Conservation (phyloP, 2,329 filamentous ascomycete species). For the Acrocalymma vagum region DNA sequence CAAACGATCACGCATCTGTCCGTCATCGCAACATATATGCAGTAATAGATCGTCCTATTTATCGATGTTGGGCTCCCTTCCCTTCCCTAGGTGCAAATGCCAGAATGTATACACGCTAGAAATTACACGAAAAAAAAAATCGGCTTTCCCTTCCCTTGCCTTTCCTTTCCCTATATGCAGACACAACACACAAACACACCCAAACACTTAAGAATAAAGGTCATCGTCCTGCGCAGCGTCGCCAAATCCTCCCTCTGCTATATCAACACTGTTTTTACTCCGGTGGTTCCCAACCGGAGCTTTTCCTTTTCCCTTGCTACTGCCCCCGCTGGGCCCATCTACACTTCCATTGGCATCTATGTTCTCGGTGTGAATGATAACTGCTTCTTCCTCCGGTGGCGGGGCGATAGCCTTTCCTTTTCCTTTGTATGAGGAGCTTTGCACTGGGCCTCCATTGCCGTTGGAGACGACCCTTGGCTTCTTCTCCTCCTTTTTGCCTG, state of each 20-base stretch:
- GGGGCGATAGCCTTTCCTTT: slow-evolving; percentile 38
- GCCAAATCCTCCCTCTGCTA: slow-evolving; percentile 48
- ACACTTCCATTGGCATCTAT: slow-evolving; percentile 34
- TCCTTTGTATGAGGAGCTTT: slow-evolving; percentile 21
- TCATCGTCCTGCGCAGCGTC: slow-evolving; percentile 52
- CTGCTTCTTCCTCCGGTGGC: slow-evolving; percentile 46
- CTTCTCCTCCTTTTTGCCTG: slow-evolving; percentile 56
- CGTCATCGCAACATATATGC: too few species aligned
- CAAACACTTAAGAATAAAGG: slow-evolving; percentile 47
- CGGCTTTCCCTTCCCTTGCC: too few species aligned
- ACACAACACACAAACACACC: not conserved
- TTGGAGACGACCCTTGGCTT: slow-evolving; percentile 39
- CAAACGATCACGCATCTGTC: too few species aligned
- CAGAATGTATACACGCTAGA: too few species aligned
- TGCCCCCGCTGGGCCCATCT: slow-evolving; percentile 11
- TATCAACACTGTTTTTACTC: slow-evolving; percentile 43
- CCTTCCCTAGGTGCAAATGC: too few species aligned
- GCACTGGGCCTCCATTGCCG: not conserved
- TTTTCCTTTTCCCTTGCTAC: slow-evolving; percentile 43
- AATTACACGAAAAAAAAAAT: too few species aligned
- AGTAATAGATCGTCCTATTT: too few species aligned
- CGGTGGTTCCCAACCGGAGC: slow-evolving; percentile 40
- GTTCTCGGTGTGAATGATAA: slow-evolving; percentile 52
- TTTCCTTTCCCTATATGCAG: not conserved
- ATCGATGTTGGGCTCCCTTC: too few species aligned